These are phyloP conservation scores for Camellia lanceoleosa DNA, from an alignment of 148 eudicot genomes.

Conservation along the genomic window DNA sequence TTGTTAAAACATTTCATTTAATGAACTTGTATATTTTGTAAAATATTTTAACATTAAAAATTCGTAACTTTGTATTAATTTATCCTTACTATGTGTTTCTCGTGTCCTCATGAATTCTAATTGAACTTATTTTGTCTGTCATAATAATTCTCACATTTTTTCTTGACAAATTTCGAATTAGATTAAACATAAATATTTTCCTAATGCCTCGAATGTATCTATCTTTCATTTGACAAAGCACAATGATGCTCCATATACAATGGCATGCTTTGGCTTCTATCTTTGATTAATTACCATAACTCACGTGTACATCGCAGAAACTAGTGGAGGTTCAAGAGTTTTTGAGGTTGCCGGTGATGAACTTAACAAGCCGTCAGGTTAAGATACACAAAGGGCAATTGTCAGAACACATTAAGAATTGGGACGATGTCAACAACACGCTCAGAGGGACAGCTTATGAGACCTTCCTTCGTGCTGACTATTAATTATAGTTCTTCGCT, in stretches of 20 bases:
- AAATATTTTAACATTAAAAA: no score
- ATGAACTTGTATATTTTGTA: no score
- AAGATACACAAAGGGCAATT: constrained; percentile 86
- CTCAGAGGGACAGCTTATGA: constrained; percentile 73
- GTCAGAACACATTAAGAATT: constrained; percentile 67
- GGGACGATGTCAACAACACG: constrained; percentile 64
- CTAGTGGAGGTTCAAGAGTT: constrained; percentile 63
- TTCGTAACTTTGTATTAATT: no score
- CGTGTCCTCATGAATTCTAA: no score
- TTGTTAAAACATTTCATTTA: no score
- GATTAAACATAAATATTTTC: no score
- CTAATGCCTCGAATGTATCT: no score
- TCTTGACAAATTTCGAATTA: no score
- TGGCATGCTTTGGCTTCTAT: not conserved
- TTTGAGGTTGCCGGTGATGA: constrained; percentile 54
- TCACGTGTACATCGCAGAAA: constrained; percentile 47
- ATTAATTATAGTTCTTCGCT: constrained; percentile 20
- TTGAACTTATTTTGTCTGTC: no score
- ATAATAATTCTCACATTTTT: no score
- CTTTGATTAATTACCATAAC: not conserved
- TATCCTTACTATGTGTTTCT: no score
- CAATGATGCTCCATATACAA: not conserved
- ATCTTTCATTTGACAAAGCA: not conserved
- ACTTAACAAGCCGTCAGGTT: constrained; percentile 65
- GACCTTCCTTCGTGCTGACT: constrained; percentile 55